Evolutionary conservation across 2,329 filamentous ascomycete genomes (phyloP), one percentile per base, ranked within the genome.

Genomic region (Fusarium mexicanum): DNA sequence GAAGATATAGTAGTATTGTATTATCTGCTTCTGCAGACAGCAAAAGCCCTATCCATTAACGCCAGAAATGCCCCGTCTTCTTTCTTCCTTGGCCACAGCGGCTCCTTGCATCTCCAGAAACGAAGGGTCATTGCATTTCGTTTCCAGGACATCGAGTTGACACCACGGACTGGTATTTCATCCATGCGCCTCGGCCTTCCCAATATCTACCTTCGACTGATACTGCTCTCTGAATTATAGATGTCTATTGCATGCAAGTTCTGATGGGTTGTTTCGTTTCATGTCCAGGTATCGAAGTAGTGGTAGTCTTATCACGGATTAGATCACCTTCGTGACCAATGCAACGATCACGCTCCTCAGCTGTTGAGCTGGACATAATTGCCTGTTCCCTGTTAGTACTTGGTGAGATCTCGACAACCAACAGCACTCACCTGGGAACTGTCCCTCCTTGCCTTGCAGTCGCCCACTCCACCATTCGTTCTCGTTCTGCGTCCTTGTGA

Each of bases 401-500:
- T n/a, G 16, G 18, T 17, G 53, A 40, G 41, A 41, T 48, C 31
- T 54, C 17, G 20, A n/a, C 6, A 10, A 3, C 37, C 20, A 44
- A 14, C 26, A 41, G 22, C 31, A 82, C 90, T 81, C 87, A 98
- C 96, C 96, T 84, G 96, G 96, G 82, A 99, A 99, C 80, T 98
- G 96, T 33, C 96, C 96, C 79, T 93, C 87, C 84, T 92, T 92
- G 55, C 93, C 94, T 67, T 92, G 87, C 61, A 97, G 81, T 80
- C 91, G 93, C 43, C 96, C 96, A 14, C 88, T 92, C 96, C 96
- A 99, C 96, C 96, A 99, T 83, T 99, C 96, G 77, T 99, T 98
- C 59, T 94, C 92, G 79, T 98, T 98, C 72, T 89, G 87, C n/a
- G 94, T 97, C 76, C 94, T 89, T 69, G 88, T 88, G 6, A 96